Conservation (phyloP, 441 rosid species). For the Arabidopsis hybrid region DNA sequence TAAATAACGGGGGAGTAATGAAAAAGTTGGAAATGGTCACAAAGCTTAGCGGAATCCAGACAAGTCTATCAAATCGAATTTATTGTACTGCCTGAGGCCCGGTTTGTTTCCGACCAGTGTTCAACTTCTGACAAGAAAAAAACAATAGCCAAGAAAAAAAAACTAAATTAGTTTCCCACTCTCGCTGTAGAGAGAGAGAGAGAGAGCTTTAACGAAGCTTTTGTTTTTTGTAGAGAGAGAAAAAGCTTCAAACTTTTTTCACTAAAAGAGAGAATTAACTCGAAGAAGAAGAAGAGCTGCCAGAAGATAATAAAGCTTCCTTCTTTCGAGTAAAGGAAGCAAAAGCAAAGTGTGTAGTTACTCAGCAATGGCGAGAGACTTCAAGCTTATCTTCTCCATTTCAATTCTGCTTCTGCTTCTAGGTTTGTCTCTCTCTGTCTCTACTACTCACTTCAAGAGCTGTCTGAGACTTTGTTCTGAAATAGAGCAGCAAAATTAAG, state of each 20-base stretch:
- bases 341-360: neutral
- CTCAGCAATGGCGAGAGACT: constrained; percentile 63
- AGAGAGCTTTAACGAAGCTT: neutral
- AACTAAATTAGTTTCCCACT: constrained; percentile 28
- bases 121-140: constrained; percentile 41
- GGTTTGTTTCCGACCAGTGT: constrained; percentile 46
- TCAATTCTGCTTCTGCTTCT: constrained; percentile 59
- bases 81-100: constrained; percentile 39
- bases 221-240: constrained; percentile 8
- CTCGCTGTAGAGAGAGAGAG: constrained; percentile 36
- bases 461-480: constrained; percentile 4
- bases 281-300: constrained; percentile 31
- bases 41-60: constrained; percentile 43
- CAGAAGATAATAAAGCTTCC: constrained; percentile 27
- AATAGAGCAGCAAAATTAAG: too few species aligned
- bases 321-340: constrained; percentile 28
- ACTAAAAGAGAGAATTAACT: constrained; percentile 26
- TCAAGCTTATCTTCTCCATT: constrained; percentile 56
- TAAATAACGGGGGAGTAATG: neutral
- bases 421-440: constrained; percentile 53
- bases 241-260: constrained; percentile 32
- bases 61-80: constrained; percentile 31
- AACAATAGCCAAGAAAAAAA: constrained; percentile 1
- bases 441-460: constrained; percentile 10
- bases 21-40: constrained; percentile 28